Evolutionary conservation across 352 stramenopile genomes (phyloP), one percentile per base, ranked within the genome.

Genomic region (Globisporangium uncinulatum): DNA sequence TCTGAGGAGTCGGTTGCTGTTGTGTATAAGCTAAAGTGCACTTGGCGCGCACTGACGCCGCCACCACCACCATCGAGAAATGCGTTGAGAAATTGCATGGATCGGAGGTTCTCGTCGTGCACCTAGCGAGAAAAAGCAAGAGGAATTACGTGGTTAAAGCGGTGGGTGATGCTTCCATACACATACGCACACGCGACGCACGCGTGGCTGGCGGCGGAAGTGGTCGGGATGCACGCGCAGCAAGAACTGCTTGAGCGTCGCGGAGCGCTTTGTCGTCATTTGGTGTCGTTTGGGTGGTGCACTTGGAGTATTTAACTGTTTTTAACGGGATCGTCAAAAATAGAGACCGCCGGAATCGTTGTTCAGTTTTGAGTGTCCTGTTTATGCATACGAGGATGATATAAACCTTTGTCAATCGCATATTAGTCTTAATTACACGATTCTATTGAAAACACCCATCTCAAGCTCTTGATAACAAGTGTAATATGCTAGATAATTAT

Each of bases 221-320:
- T 80, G 78, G 62, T 88, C 78, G 2, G 78, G 78, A 52, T 88
- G 78, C 44, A 88, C 75, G 32, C 78, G 78, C 58, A 88, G 74
- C 42, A 88, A 60, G 67, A 86, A 88, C 70, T 88, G 75, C 66
- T 86, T 86, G 59, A 86, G 71, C 50, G 70, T 75, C 48, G 59
- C 64, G 19, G 78, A 88, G 46, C 73, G 67, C 56, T 73, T 76
- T 37, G 62, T 68, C 62, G 76, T 76, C n/a, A 24, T 59, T 29
- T 3, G 15, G 10, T 39, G 5, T 39, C 34, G 34, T 39, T 39
- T 39, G 34, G 34, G 34, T 39, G 34, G 34, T 39, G 7, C 34
- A 13, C 6, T 39, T 13, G 34, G 34, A 39, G 34, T 39, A 39
- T 39, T 39, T 39, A 39, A 39, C 34, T 39, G 8, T 39, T 39